Percentiles rank a stretch among this genome's conserved stretches.
Evolutionary conservation across 2,329 filamentous ascomycete species (phyloP).

Genomic region (Mariannaea sp.): DNA sequence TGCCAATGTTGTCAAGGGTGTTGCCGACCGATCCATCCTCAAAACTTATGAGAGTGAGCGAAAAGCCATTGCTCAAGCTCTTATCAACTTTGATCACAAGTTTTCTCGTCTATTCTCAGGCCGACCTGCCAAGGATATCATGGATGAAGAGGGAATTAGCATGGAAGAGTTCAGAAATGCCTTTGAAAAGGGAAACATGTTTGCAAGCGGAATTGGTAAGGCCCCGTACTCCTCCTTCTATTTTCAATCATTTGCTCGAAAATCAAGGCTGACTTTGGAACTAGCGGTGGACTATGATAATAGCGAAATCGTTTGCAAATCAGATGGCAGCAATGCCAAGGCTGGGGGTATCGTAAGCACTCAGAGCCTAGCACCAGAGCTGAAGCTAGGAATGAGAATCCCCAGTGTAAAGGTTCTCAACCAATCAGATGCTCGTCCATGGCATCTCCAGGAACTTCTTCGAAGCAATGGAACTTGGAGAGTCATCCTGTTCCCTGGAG

Average conservation of each 20-base stretch:
- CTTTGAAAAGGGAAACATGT: slow-evolving; percentile 61
- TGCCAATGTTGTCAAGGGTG: slow-evolving; percentile 51
- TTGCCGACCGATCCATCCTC: slow-evolving; percentile 50
- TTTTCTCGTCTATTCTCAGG: slow-evolving; percentile 58
- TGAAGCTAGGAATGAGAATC: slow-evolving; percentile 59
- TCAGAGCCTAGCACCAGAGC: slow-evolving; percentile 13
- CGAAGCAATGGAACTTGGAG: slow-evolving; percentile 62
- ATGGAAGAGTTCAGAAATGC: slow-evolving; percentile 66
- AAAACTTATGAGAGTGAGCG: slow-evolving; percentile 58
- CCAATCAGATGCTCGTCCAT: slow-evolving; percentile 60
- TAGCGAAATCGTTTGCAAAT: slow-evolving; percentile 24
- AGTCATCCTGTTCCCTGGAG: slow-evolving; percentile 65
- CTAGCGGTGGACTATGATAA: slow-evolving; percentile 23
- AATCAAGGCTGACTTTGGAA: slow-evolving; percentile 1
- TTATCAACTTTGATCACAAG: slow-evolving; percentile 67
- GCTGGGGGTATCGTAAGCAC: neutral
- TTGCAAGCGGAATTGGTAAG: slow-evolving; percentile 27
- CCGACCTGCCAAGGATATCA: slow-evolving; percentile 61
- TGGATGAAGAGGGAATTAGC: slow-evolving; percentile 64
- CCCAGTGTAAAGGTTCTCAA: slow-evolving; percentile 63
- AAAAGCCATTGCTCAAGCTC: slow-evolving; percentile 63
- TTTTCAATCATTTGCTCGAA: too few relatives aligned
- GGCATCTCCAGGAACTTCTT: slow-evolving; percentile 62
- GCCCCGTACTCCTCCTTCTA: too few relatives aligned
- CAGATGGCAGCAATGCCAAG: neutral